Evolutionary conservation across 164 flowering plant species (phyloP), one percentile per base, ranked within the genome.

Genomic region (Malania oleifera): DNA sequence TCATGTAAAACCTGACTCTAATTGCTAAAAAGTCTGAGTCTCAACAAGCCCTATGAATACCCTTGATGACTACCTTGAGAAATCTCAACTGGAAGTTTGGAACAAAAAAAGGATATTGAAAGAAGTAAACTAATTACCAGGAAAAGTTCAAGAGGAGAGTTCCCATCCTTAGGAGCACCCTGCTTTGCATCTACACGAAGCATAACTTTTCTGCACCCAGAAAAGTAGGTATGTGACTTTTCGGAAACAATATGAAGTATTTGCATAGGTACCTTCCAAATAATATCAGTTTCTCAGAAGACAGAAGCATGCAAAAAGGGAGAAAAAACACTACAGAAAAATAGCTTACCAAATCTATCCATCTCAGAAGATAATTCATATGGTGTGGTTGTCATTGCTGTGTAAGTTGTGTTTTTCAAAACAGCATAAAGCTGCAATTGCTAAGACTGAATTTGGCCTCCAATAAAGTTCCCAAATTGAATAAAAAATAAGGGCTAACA

Each of bases 101-200:
- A n/a, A n/a, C n/a, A 31, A 4, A 31, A 31, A 31, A 31, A 4
- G 18, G 10, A 46, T 20, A 10, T 56, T 26, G 45, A 15, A 50
- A 40, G 45, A 19, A 51, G 54, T 46, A 73, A 25, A 7, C 17
- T 10, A 18, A 53, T 68, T 56, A 91, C 99, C 89, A 83, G 89
- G 62, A 95, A 87, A 61, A 82, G 86, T 77, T 95, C 99, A 73
- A 95, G 82, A 56, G 88, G 79, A 65, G 95, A 86, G 69, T 70
- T 79, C 38, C 99, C 99, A 73, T 91, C 96, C 69, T 80, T 95
- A 40, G 99, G 96, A 65, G 89, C 85, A 64, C 97, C 99, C 62
- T 95, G 99, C 74, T 82, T 86, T 67, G 99, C 84, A 84, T 88
- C 95, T 20, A 95, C 96, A 20, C 88, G 88, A 55, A 95, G 91